Evolutionary conservation across 495 filamentous ascomycete species (phyloP).

Genomic region (Xylaria cubensis): DNA sequence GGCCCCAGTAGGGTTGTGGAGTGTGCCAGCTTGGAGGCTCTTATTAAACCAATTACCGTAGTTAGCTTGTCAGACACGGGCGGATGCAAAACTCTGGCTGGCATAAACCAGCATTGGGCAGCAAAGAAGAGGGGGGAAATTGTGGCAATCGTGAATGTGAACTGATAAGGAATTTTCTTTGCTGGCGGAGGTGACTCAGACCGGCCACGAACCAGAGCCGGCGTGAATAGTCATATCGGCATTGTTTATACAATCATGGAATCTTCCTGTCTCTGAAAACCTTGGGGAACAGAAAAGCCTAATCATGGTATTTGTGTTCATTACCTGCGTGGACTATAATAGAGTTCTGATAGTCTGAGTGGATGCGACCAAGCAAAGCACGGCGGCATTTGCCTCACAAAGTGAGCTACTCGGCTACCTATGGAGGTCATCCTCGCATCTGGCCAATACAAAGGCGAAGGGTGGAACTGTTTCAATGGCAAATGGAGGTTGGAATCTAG

Average conservation of each 20-base stretch:
- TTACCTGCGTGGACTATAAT: not conserved
- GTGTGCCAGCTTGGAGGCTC: slow-evolving; percentile 13
- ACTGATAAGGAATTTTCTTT: slow-evolving; percentile 17
- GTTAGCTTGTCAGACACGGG: not conserved
- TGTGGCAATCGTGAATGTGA: not conserved
- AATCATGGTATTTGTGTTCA: slow-evolving; percentile 8
- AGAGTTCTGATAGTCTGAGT: not conserved
- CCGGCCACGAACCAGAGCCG: slow-evolving; percentile 9
- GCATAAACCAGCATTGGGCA: slow-evolving; percentile 26
- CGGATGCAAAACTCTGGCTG: slow-evolving; percentile 9
- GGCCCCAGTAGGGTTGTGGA: slow-evolving; percentile 10
- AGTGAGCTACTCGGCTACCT: not conserved
- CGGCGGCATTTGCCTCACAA: slow-evolving; percentile 24
- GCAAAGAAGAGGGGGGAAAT: slow-evolving; percentile 22
- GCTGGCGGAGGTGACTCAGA: slow-evolving; percentile 12
- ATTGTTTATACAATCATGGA: not conserved
- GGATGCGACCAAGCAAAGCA: not conserved
- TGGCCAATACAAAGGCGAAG: slow-evolving; percentile 4
- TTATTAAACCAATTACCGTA: slow-evolving; percentile 7
- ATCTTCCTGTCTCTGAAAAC: not conserved
- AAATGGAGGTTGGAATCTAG: not conserved
- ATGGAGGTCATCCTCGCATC: not conserved
- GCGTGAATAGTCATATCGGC: not conserved
- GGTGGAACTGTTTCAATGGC: not conserved
- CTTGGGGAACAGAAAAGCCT: not conserved